A percentile compares a stretch with the other conserved stretches of the same genome.
Evolutionary conservation across 2,329 filamentous ascomycete genomes (phyloP).

Genomic region (Claviceps arundinis): DNA sequence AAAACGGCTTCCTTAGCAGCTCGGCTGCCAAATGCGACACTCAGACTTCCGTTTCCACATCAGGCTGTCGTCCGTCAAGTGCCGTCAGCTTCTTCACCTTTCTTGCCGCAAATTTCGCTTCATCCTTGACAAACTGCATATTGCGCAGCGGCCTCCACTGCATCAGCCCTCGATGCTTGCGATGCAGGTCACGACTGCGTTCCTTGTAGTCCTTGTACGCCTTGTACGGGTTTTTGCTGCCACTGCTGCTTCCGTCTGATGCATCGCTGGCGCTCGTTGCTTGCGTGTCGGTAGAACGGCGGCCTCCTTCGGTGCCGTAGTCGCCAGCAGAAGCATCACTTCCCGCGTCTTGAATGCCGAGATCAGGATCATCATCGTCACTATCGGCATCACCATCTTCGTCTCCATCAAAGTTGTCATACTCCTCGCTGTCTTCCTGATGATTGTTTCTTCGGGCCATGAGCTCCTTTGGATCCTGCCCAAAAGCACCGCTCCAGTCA

Average conservation of each 20-base stretch:
- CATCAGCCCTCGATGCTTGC: slow-evolving; percentile 83
- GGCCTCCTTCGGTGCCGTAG: slow-evolving; percentile 15
- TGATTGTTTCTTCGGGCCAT: slow-evolving; percentile 21
- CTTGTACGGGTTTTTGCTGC: slow-evolving; percentile 39
- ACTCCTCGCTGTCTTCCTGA: slow-evolving; percentile 22
- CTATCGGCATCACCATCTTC: slow-evolving; percentile 20
- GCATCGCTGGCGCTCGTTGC: slow-evolving; percentile 18
- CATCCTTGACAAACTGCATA: slow-evolving; percentile 73
- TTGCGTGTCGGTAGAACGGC: slow-evolving; percentile 27
- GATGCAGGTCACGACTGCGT: slow-evolving; percentile 61
- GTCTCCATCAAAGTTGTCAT: slow-evolving; percentile 25
- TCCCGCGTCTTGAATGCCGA: slow-evolving; percentile 47
- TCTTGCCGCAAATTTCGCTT: slow-evolving; percentile 64
- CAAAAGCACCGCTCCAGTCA: slow-evolving; percentile 82
- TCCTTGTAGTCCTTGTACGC: slow-evolving; percentile 50
- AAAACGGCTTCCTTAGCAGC: not conserved
- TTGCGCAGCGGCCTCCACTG: slow-evolving; percentile 90
- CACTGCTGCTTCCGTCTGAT: slow-evolving; percentile 22
- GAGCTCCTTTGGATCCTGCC: slow-evolving; percentile 51
- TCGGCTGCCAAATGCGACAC: not conserved
- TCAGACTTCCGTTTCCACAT: slow-evolving; percentile 66
- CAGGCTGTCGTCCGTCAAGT: slow-evolving; percentile 70
- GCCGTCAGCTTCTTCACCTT: slow-evolving; percentile 67
- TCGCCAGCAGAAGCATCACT: slow-evolving; percentile 13
- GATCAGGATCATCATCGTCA: slow-evolving; percentile 28